Conservation (phyloP, 1,139 yeast species). For the Candida pseudocylindracea region DNA sequence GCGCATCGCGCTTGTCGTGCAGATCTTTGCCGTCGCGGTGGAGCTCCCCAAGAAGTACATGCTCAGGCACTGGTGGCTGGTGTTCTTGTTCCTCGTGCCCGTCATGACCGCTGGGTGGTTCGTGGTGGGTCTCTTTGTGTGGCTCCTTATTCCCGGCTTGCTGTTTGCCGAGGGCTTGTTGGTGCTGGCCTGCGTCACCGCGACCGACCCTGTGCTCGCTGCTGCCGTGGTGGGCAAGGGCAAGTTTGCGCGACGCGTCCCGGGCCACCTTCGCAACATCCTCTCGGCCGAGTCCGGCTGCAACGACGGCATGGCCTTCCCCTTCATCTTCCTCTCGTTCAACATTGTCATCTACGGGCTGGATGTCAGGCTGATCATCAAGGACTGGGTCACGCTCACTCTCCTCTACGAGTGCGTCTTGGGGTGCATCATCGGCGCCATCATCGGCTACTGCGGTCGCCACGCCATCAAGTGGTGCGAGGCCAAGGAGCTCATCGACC, state of each 20-base stretch:
- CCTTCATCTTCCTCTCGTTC: constrained; percentile 64
- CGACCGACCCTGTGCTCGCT: constrained; percentile 94
- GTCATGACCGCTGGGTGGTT: constrained; percentile 95
- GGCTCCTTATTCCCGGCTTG: constrained; percentile 70
- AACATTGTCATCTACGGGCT: constrained; percentile 47
- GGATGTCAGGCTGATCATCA: constrained; percentile 43
- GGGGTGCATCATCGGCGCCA: constrained; percentile 60
- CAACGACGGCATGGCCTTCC: constrained; percentile 97
- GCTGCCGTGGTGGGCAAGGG: constrained; percentile 98
- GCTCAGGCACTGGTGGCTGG: constrained; percentile 79
- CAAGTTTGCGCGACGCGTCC: constrained; percentile 89
- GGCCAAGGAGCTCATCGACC: constrained; percentile 49
- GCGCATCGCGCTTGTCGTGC: constrained; percentile 73
- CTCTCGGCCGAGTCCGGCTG: constrained; percentile 91
- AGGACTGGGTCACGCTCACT: constrained; percentile 68
- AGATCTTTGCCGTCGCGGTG: constrained; percentile 94
- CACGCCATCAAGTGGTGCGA: constrained; percentile 67
- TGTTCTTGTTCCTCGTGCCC: constrained; percentile 56
- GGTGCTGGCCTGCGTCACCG: constrained; percentile 85
- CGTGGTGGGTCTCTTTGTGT: constrained; percentile 64
- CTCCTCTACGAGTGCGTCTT: constrained; percentile 74
- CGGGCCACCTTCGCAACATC: constrained; percentile 83
- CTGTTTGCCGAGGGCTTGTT: constrained; percentile 56
- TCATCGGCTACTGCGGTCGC: constrained; percentile 58
- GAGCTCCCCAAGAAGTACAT: constrained; percentile 88